phyloP scores from a whole-genome alignment of 2,329 filamentous ascomycete genomes.

The Scedosporium minutisporum region DNA sequence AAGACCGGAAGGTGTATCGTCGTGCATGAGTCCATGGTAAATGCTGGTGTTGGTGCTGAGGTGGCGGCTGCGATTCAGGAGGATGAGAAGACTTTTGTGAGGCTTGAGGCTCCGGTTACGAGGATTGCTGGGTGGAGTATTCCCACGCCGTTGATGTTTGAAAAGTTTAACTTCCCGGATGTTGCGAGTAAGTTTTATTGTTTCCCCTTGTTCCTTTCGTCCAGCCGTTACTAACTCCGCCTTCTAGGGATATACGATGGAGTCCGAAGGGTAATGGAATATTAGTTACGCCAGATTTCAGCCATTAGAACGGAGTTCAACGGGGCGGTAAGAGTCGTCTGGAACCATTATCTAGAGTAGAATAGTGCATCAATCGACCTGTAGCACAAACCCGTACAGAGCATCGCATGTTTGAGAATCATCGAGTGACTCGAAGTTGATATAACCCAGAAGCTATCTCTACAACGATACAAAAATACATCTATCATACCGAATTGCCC shows the following conservation, averaged over 20 bases:
- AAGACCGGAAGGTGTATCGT: constrained; percentile 83
- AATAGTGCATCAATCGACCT: too few species aligned
- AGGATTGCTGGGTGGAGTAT: constrained; percentile 86
- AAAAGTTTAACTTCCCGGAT: constrained; percentile 75
- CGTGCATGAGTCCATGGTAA: constrained; percentile 88
- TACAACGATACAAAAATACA: neutral
- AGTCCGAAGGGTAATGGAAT: constrained; percentile 57
- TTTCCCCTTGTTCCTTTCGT: neutral
- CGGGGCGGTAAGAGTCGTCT: too few species aligned
- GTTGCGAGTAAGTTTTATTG: constrained; percentile 61
- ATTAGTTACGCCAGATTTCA: constrained; percentile 28
- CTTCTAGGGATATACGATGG: constrained; percentile 20
- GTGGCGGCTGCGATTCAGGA: constrained; percentile 84
- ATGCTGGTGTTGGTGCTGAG: constrained; percentile 80
- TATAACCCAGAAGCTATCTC: neutral
- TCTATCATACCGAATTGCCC: neutral
- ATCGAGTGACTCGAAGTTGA: neutral
- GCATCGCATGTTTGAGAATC: neutral
- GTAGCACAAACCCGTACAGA: neutral
- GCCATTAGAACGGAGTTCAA: neutral
- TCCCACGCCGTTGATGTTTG: constrained; percentile 69
- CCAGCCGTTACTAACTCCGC: constrained; percentile 4
- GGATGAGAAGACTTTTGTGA: constrained; percentile 62
- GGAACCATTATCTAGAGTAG: too few species aligned
- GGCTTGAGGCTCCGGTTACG: constrained; percentile 75